phyloP scores from a whole-genome alignment of 2,329 filamentous ascomycete genomes.

The Pseudopithomyces maydicus region DNA sequence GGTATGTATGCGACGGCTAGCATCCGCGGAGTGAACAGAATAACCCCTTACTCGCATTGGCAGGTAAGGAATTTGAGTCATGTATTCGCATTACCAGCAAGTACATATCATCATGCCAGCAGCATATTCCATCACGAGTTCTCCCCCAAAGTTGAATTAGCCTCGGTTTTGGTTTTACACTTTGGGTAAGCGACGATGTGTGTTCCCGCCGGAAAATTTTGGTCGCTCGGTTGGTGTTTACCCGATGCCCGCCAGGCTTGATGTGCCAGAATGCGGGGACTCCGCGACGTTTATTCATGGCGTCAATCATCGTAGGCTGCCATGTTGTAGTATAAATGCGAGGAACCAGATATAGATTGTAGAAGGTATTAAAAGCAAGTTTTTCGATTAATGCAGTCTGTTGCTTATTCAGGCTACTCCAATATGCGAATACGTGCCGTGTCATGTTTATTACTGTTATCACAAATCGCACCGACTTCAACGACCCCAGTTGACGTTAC shows the following conservation, averaged over 20 bases:
- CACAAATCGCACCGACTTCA: background rate
- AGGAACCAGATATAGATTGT: background rate
- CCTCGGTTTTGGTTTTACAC: too few relatives aligned
- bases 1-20: too few relatives aligned
- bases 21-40: too few relatives aligned
- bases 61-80: too few relatives aligned
- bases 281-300: background rate
- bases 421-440: background rate
- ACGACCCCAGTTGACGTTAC: background rate
- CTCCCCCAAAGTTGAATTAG: too few relatives aligned
- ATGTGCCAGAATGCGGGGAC: background rate
- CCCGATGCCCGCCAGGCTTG: background rate
- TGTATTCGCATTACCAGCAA: too few relatives aligned
- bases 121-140: too few relatives aligned
- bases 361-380: too few relatives aligned
- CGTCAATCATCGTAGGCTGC: background rate
- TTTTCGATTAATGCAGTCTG: too few relatives aligned
- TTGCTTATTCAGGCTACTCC: background rate
- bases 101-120: too few relatives aligned
- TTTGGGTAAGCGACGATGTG: background rate
- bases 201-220: background rate
- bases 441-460: background rate
- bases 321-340: background rate
- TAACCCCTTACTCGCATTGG: too few relatives aligned
- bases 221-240: background rate